Conservation (phyloP, 805 yeast genomes). For the Metschnikowia dekortorum region DNA sequence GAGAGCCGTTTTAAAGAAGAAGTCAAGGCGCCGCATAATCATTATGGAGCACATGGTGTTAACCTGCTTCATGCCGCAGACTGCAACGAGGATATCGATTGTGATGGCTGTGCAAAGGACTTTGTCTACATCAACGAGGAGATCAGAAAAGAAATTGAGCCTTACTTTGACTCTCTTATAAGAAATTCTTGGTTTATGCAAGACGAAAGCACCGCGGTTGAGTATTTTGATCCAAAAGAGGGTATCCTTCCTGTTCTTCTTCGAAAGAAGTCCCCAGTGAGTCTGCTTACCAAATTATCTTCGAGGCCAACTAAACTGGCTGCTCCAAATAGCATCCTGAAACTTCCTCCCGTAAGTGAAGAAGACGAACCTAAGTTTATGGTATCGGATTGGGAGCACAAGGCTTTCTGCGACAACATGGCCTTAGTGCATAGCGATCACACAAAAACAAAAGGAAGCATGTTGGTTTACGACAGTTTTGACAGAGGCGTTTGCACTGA, state of each 20-base stretch:
- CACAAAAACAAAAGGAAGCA: background rate
- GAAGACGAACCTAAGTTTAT: background rate
- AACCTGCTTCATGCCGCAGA: background rate
- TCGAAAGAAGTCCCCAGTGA: background rate
- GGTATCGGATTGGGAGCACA: slow-evolving; percentile 2
- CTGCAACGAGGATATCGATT: background rate
- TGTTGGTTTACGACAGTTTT: background rate
- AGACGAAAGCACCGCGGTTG: background rate
- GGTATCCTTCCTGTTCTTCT: background rate
- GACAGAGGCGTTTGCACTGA: background rate
- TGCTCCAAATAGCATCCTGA: background rate
- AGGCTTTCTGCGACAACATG: background rate
- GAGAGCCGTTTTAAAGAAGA: slow-evolving; percentile 50
- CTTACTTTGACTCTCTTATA: slow-evolving; percentile 44
- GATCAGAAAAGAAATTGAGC: slow-evolving; percentile 30
- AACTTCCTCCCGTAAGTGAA: background rate
- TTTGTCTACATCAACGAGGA: slow-evolving; percentile 7
- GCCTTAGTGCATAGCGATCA: background rate
- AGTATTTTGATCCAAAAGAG: background rate
- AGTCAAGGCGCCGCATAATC: slow-evolving; percentile 3
- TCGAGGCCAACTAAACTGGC: background rate
- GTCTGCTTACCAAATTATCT: background rate
- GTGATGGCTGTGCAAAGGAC: background rate
- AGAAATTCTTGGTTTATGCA: slow-evolving; percentile 1
- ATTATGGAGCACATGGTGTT: slow-evolving; percentile 2